Evolutionary conservation across 176 grass and related monocot species (phyloP).

Genomic region (Zoysia japonica): DNA sequence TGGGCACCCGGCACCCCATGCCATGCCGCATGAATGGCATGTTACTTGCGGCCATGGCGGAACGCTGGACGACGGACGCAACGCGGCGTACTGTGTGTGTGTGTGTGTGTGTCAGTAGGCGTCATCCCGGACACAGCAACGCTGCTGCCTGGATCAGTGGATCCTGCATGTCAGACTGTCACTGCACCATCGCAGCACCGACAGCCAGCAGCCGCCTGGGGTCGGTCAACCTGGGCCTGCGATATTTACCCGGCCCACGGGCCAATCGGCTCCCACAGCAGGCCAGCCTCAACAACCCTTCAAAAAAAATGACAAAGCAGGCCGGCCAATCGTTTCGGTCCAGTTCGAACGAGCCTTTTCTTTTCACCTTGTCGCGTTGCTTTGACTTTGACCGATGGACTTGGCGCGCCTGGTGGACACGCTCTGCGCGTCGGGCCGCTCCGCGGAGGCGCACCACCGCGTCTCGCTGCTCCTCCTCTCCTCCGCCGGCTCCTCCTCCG

Average conservation of each 20-base stretch:
- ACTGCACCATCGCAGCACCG: neutral
- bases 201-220: no score
- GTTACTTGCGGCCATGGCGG: conserved; percentile 39
- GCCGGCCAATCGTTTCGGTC: no score
- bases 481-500: neutral
- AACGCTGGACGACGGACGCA: conserved; percentile 11
- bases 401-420: neutral
- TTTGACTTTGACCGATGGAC: no score
- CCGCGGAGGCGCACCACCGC: neutral
- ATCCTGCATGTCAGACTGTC: neutral
- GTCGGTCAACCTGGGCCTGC: neutral
- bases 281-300: no score
- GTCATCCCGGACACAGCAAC: neutral
- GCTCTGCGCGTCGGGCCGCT: conserved; percentile 3
- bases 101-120: neutral
- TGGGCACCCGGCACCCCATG: neutral
- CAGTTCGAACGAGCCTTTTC: no score
- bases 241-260: neutral
- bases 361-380: no score
- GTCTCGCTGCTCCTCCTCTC: neutral
- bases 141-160: neutral
- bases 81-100: neutral
- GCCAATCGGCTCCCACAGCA: no score
- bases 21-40: conserved; percentile 21
- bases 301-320: no score